phyloP scores from a whole-genome alignment of 768 basidiomycete genomes.

The Hericium erinaceus region DNA sequence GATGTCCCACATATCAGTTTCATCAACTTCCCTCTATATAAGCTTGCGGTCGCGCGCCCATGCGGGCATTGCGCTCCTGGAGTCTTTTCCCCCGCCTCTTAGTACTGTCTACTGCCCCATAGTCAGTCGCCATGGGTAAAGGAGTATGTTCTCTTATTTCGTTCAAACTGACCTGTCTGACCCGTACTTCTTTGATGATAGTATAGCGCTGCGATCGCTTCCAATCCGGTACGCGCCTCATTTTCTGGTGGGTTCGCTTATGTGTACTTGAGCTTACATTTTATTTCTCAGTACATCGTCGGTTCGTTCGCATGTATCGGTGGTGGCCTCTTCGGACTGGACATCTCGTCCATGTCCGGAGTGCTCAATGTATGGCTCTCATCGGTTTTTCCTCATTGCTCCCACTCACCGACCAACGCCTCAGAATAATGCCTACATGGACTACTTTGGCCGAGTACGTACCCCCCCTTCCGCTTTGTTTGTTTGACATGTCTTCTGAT shows the following conservation, averaged over 20 bases:
- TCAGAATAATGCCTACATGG: slow-evolving; percentile 27
- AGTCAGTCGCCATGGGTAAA: slow-evolving; percentile 16
- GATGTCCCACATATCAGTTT: too few species aligned
- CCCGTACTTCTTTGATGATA: slow-evolving; percentile 11
- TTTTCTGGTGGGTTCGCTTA: not conserved
- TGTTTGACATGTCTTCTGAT: not conserved
- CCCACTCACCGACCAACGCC: not conserved
- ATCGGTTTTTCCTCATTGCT: not conserved
- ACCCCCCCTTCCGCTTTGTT: not conserved
- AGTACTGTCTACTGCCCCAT: too few species aligned
- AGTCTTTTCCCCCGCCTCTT: too few species aligned
- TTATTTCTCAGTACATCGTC: slow-evolving; percentile 50
- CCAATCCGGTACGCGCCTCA: slow-evolving; percentile 38
- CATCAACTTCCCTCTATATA: too few species aligned
- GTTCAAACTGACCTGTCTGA: not conserved
- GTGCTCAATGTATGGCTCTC: slow-evolving; percentile 42
- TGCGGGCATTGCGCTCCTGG: too few species aligned
- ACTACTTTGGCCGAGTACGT: slow-evolving; percentile 20
- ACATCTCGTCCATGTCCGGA: slow-evolving; percentile 78
- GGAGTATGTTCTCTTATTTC: slow-evolving; percentile 14
- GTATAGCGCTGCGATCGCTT: slow-evolving; percentile 48
- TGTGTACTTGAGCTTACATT: not conserved
- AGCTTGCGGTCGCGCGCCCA: too few species aligned
- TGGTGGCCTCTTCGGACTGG: slow-evolving; percentile 70
- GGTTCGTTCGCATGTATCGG: slow-evolving; percentile 79